These are phyloP conservation scores for Puccinia triticina DNA, from an alignment of 1,284 basidiomycete genomes.

Conservation along the genomic window DNA sequence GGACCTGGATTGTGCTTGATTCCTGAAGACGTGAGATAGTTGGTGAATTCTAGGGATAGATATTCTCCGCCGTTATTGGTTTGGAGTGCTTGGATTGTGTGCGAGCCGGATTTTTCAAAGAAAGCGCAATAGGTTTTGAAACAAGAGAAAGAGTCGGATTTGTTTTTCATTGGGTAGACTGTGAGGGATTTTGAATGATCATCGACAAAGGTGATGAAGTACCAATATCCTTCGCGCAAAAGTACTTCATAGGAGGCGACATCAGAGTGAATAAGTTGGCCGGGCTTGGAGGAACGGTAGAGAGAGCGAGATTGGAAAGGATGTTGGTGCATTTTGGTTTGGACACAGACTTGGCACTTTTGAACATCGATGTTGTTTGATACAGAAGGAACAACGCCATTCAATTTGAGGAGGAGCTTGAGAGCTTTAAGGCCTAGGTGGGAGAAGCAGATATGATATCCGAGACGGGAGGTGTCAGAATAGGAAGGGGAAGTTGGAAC, in stretches of 20 bases:
- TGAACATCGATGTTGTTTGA: conserved; percentile 26
- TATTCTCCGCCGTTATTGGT: conserved; percentile 27
- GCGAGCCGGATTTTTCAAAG: conserved; percentile 55
- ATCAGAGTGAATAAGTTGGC: conserved; percentile 31
- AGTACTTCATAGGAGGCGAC: neutral
- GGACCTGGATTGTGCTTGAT: conserved; percentile 19
- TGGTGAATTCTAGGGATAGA: neutral
- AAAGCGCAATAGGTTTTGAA: conserved; percentile 60
- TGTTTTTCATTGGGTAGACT: conserved; percentile 23
- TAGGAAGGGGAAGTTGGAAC: neutral
- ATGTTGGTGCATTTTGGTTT: conserved; percentile 10
- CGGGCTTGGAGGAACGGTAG: neutral
- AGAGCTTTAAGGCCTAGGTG: conserved; percentile 20
- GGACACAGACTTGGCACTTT: neutral
- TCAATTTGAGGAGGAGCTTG: conserved; percentile 17
- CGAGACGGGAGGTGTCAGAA: neutral
- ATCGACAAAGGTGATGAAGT: conserved; percentile 15
- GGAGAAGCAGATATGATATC: neutral
- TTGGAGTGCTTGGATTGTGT: conserved; percentile 6
- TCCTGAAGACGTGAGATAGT: neutral
- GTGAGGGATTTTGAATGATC: conserved; percentile 14
- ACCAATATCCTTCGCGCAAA: neutral
- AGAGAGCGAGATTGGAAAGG: neutral
- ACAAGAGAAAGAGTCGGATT: conserved; percentile 42
- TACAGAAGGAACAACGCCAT: neutral